Evolutionary conservation across 148 eudicot species (phyloP).

Genomic region (Polygonum aviculare): DNA sequence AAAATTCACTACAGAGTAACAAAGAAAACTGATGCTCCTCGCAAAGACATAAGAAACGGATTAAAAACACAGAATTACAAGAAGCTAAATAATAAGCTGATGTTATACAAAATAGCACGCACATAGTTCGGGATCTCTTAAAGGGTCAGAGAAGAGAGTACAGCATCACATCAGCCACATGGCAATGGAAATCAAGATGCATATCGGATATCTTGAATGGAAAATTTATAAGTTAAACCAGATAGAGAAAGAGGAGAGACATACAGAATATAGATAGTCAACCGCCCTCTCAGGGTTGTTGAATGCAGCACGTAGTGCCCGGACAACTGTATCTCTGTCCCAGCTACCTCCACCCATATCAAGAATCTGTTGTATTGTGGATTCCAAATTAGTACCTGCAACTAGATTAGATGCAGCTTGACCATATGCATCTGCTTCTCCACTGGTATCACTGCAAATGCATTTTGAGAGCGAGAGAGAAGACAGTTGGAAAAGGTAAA

Average conservation of each 20-base stretch:
- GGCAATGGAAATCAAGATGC: background rate
- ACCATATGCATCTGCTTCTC: conserved; percentile 50
- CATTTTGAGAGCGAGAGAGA: background rate
- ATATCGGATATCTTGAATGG: background rate
- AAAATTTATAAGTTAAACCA: background rate
- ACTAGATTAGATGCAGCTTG: conserved; percentile 84
- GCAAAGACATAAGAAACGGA: background rate
- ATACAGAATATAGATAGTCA: conserved; percentile 76
- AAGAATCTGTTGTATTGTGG: conserved; percentile 64
- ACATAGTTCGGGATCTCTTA: background rate
- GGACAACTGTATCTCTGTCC: conserved; percentile 81
- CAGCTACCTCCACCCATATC: conserved; percentile 97
- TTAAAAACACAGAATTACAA: background rate
- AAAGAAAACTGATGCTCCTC: too few relatives aligned
- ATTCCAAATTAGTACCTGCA: conserved; percentile 61
- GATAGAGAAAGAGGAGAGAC: conserved; percentile 13
- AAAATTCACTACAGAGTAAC: background rate
- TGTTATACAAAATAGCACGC: background rate
- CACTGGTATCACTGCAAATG: conserved; percentile 19
- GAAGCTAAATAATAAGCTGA: background rate
- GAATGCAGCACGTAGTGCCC: conserved; percentile 80
- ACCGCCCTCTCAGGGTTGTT: conserved; percentile 96
- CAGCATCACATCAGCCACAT: background rate
- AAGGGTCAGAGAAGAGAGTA: background rate
- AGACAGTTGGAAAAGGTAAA: background rate